phyloP scores from a whole-genome alignment of 352 stramenopile genomes.

The Blastocystis sp. region DNA sequence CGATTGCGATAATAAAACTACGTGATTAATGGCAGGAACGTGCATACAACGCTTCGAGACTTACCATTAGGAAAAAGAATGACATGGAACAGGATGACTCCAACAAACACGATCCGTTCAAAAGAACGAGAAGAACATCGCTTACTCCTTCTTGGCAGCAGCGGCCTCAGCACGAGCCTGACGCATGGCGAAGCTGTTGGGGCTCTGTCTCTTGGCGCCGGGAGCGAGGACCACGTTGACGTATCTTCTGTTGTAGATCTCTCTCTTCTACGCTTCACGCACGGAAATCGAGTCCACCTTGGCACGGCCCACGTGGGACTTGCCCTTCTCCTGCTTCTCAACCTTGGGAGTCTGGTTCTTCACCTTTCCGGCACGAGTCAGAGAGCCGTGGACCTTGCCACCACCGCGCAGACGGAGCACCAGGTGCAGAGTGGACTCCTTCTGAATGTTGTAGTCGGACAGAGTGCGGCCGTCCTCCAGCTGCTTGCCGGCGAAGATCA shows the following conservation, averaged over 20 bases:
- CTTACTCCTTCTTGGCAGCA: constrained; percentile 83
- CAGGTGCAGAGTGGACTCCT: no score
- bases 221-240: constrained; percentile 95
- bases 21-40: not conserved
- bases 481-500: no score
- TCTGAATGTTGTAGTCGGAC: no score
- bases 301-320: constrained; percentile 90
- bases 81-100: not conserved
- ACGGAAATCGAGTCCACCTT: constrained; percentile 74
- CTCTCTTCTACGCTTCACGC: constrained; percentile 83
- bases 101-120: constrained; percentile 42
- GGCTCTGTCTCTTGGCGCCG: constrained; percentile 92
- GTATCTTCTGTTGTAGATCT: constrained; percentile 99
- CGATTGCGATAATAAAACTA: constrained; percentile 31
- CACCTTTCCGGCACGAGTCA: constrained; percentile 99
- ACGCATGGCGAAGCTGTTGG: constrained; percentile 92
- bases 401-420: constrained; percentile 70
- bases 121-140: constrained; percentile 66
- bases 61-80: not conserved
- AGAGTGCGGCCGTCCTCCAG: no score
- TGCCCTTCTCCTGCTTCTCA: constrained; percentile 92
- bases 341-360: constrained; percentile 99
- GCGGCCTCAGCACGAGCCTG: constrained; percentile 69
- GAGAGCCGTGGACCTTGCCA: constrained; percentile 94
- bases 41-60: constrained; percentile 56